These are phyloP conservation scores for Ceratocystis harringtonii DNA, from an alignment of 2,329 filamentous ascomycete species.

Conservation along the genomic window DNA sequence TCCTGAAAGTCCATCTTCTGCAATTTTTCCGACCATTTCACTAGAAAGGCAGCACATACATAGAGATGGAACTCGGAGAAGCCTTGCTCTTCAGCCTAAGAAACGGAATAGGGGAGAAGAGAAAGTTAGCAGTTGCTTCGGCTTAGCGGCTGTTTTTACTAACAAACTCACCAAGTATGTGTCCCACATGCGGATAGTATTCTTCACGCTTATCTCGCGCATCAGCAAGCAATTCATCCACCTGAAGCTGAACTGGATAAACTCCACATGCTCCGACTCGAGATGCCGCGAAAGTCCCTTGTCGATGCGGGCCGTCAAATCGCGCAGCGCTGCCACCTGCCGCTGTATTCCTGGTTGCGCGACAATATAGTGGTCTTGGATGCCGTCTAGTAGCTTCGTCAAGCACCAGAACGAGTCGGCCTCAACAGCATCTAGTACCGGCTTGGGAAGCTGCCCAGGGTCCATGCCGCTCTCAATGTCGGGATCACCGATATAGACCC, in stretches of 20 bases:
- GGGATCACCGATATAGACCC: slow-evolving; percentile 84
- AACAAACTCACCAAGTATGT: slow-evolving; percentile 69
- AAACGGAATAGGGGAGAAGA: background rate
- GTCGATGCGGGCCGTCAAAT: slow-evolving; percentile 85
- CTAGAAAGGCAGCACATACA: slow-evolving; percentile 91
- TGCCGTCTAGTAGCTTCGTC: slow-evolving; percentile 93
- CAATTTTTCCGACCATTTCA: slow-evolving; percentile 94
- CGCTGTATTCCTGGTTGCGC: slow-evolving; percentile 93
- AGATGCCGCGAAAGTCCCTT: slow-evolving; percentile 71
- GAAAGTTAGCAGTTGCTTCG: background rate
- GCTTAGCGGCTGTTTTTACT: slow-evolving; percentile 2
- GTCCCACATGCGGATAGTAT: slow-evolving; percentile 98
- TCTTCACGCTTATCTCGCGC: slow-evolving; percentile 91
- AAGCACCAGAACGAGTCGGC: slow-evolving; percentile 98
- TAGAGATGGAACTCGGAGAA: slow-evolving; percentile 98
- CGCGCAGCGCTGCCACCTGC: slow-evolving; percentile 75
- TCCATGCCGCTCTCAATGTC: slow-evolving; percentile 94
- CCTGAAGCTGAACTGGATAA: slow-evolving; percentile 97
- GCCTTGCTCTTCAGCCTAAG: slow-evolving; percentile 87
- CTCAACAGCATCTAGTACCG: slow-evolving; percentile 90
- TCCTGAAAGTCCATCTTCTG: slow-evolving; percentile 97
- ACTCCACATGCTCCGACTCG: slow-evolving; percentile 82
- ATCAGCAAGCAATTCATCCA: slow-evolving; percentile 99
- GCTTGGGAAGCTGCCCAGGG: slow-evolving; percentile 76
- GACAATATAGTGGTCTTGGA: slow-evolving; percentile 98